phyloP scores from a whole-genome alignment of 2,329 filamentous ascomycete species.

The Fusarium paranaense region DNA sequence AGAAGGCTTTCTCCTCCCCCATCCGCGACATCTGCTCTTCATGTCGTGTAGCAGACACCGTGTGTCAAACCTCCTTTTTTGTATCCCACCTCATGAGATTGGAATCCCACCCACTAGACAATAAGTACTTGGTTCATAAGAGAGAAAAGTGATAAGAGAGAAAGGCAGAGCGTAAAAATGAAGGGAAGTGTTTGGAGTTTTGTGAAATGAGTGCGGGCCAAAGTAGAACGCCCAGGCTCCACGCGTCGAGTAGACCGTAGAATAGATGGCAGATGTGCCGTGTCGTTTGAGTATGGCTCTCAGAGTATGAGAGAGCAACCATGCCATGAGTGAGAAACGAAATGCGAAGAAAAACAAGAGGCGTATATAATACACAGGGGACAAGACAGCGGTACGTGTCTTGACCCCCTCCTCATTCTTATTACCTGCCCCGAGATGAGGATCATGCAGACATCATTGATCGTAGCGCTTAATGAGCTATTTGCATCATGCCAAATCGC shows the following conservation, averaged over 20 bases:
- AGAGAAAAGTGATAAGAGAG: constrained; percentile 15
- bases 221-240: constrained; percentile 31
- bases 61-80: constrained; percentile 36
- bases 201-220: constrained; percentile 33
- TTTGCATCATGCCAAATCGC: constrained; percentile 51
- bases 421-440: constrained; percentile 16
- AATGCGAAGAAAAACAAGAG: constrained; percentile 32
- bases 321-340: constrained; percentile 35
- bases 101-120: constrained; percentile 43
- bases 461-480: constrained; percentile 36
- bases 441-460: constrained; percentile 14
- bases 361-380: constrained; percentile 34
- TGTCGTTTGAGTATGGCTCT: constrained; percentile 18
- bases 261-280: constrained; percentile 30
- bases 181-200: constrained; percentile 31
- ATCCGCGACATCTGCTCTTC: constrained; percentile 41
- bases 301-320: constrained; percentile 11
- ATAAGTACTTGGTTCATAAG: constrained; percentile 40
- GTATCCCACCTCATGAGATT: constrained; percentile 27
- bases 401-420: constrained; percentile 23
- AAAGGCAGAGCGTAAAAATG: constrained; percentile 26
- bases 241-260: not conserved
- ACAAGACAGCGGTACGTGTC: constrained; percentile 6
- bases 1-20: constrained; percentile 14
- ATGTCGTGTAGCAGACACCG: constrained; percentile 43